A percentile compares a stretch with the other conserved stretches of the same genome.
These are phyloP conservation scores for Geotrichum fermentans DNA, from an alignment of 1,139 yeast species.

Conservation along the genomic window DNA sequence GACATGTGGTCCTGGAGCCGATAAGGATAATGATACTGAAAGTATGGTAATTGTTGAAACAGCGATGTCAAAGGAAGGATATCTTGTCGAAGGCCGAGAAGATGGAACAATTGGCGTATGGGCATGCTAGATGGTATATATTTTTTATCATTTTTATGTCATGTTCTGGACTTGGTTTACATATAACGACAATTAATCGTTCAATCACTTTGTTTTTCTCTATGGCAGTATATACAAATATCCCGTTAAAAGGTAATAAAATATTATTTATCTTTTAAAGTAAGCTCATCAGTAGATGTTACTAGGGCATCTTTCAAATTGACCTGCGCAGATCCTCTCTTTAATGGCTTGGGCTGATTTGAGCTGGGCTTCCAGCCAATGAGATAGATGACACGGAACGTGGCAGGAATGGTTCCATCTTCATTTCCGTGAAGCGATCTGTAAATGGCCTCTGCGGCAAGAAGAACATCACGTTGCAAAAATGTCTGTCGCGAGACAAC, in stretches of 20 bases:
- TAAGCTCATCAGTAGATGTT: conserved; percentile 7
- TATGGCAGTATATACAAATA: not conserved
- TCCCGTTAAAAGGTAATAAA: not conserved
- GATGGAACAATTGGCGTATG: conserved; percentile 58
- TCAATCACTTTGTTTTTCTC: not conserved
- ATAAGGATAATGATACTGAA: conserved; percentile 25
- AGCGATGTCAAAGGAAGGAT: conserved; percentile 55
- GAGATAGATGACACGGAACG: conserved; percentile 73
- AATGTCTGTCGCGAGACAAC: conserved; percentile 52
- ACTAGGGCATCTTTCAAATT: conserved; percentile 57
- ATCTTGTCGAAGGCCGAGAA: conserved; percentile 56
- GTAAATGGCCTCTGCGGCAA: conserved; percentile 76
- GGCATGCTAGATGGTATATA: conserved; percentile 41
- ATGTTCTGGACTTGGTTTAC: not conserved
- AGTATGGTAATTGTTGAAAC: conserved; percentile 37
- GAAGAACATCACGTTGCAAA: conserved; percentile 59
- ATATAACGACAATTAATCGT: not conserved
- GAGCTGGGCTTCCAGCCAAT: conserved; percentile 84
- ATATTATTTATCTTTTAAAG: conserved; percentile 4
- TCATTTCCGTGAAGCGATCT: conserved; percentile 57
- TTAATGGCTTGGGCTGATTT: conserved; percentile 64
- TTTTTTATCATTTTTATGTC: not conserved
- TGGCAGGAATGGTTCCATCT: conserved; percentile 47
- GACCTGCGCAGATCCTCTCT: conserved; percentile 66
- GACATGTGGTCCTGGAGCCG: conserved; percentile 45